Base-by-base conservation (phyloP, 371 early-diverging fungal genomes). In the Paramicrosporidium saccamoebae region DNA sequence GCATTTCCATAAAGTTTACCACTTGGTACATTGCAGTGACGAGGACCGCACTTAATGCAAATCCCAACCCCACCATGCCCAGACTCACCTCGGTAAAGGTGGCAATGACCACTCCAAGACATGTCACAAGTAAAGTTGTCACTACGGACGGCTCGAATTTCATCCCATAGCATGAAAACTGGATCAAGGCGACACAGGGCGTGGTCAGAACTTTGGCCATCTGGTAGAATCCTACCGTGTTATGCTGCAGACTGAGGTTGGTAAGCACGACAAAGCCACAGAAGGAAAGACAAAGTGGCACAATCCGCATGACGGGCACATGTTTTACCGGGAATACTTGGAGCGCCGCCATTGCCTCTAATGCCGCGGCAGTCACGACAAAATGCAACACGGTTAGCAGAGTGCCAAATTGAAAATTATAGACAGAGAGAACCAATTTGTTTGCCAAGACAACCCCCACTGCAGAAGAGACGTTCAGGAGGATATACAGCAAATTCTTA, bases 201-300 rank as follows among this genome's bases (percentile, higher is more conserved):
- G 38, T 38, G 2, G 38, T 38, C n/a, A 38, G 15, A 1, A 38
- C 38, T 19, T 38, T 38, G 28, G 41, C 41, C 37, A 41, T 41
- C 29, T 36, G 30, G 16, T 41, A 38, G 26, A 38, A 38, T 1
- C 40, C 38, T 12, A 38, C 35, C 16, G 38, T 27, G 22, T 38
- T 38, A 26, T 35, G 16, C 24, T 32, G 32, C 20, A 38, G 32
- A 20, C 39, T 39, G 4, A 38, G 23, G 28, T 38, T 38, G 14
- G 38, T 38, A 12, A 38, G 23, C 10, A 38, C 38, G 12, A 38
- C 38, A 20, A 38, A 38, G 23, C 42, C 38, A 19, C 42, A 41
- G 21, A 38, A 38, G 1, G 15, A 10, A 3, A 13, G 8, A 11
- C 25, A 36, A 4, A 38, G 41, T 2, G 28, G 22, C 7, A 41